These are phyloP conservation scores for Phytophthora citricola DNA, from an alignment of 352 stramenopile genomes.

Conservation along the genomic window DNA sequence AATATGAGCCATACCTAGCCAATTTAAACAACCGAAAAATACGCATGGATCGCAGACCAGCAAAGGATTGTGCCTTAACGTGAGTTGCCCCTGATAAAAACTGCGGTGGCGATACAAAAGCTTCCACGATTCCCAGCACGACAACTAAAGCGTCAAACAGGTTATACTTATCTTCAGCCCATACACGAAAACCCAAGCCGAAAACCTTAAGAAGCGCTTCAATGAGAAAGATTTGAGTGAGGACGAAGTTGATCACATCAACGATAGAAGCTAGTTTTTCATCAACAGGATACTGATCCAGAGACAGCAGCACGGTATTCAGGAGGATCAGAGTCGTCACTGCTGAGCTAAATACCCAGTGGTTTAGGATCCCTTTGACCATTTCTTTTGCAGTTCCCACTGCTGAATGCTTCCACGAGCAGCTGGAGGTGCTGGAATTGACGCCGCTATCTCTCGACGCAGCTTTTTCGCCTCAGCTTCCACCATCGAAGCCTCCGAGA, in stretches of 20 bases:
- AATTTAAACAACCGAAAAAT: conserved; percentile 94
- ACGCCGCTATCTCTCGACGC: conserved; percentile 30
- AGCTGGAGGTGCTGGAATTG: conserved; percentile 16
- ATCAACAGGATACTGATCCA: conserved; percentile 80
- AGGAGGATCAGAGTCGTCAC: conserved; percentile 73
- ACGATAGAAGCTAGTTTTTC: conserved; percentile 41
- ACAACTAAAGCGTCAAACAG: conserved; percentile 80
- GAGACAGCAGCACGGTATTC: conserved; percentile 85
- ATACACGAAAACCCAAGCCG: conserved; percentile 63
- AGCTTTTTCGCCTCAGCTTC: conserved; percentile 62
- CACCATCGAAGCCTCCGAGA: conserved; percentile 61
- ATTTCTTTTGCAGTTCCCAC: not conserved
- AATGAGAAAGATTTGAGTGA: conserved; percentile 57
- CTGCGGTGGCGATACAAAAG: conserved; percentile 45
- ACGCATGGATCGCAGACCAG: conserved; percentile 83
- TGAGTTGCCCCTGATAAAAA: conserved; percentile 32
- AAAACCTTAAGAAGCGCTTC: conserved; percentile 77
- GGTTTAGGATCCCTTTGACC: conserved; percentile 39
- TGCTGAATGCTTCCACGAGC: not conserved
- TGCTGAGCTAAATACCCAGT: conserved; percentile 63
- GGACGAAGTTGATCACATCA: conserved; percentile 68
- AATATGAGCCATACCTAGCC: conserved; percentile 42
- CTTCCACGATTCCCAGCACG: conserved; percentile 46
- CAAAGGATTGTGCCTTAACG: conserved; percentile 50
- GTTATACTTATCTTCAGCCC: conserved; percentile 75